Conservation (phyloP, 805 yeast species). For the Hanseniaspora hatyaiensis region DNA sequence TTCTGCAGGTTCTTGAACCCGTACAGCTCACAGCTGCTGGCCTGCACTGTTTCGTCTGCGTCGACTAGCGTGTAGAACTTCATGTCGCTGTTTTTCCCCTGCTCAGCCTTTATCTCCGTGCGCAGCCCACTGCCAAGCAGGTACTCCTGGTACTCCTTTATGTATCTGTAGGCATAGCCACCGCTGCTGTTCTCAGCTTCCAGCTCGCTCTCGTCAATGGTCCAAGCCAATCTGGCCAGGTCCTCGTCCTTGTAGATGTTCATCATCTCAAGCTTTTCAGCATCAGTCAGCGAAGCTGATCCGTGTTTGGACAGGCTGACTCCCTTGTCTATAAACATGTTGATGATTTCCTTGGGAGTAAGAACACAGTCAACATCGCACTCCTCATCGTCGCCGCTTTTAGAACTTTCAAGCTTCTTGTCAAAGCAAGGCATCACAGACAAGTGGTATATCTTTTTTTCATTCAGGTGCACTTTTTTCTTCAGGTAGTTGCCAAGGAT, state of each 20-base stretch:
- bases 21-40: constrained; percentile 58
- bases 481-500: constrained; percentile 70
- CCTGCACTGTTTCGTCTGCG: constrained; percentile 27
- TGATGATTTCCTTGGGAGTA: constrained; percentile 77
- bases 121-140: constrained; percentile 18
- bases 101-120: constrained; percentile 31
- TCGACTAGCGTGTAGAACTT: constrained; percentile 49
- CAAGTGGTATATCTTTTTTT: constrained; percentile 54
- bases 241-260: neutral
- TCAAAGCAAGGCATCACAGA: constrained; percentile 96
- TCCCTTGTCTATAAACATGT: constrained; percentile 45
- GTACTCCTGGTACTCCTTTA: constrained; percentile 32
- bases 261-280: neutral
- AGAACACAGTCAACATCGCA: constrained; percentile 87
- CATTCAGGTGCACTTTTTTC: constrained; percentile 30
- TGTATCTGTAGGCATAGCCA: constrained; percentile 69
- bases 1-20: constrained; percentile 94
- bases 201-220: constrained; percentile 53
- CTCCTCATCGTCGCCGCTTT: constrained; percentile 40
- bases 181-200: constrained; percentile 79
- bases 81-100: constrained; percentile 68
- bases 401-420: constrained; percentile 90
- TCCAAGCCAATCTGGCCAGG: constrained; percentile 22
- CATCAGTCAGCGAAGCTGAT: neutral
- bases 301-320: neutral